These are phyloP conservation scores for Boletus coccyginus DNA, from an alignment of 768 basidiomycete species.

Conservation along the genomic window DNA sequence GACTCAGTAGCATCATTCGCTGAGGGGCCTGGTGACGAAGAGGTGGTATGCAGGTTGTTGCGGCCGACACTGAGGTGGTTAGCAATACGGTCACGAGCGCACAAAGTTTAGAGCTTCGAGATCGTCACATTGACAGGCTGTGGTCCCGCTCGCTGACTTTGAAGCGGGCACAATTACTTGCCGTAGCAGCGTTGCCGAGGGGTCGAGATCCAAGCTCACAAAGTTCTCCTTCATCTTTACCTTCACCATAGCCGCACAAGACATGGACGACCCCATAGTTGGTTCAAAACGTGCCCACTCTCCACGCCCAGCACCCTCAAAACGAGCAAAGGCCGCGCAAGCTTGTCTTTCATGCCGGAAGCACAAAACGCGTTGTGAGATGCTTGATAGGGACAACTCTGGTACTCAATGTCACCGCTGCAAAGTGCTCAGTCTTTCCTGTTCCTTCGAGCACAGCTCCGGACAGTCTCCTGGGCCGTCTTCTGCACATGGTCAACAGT, in stretches of 20 bases:
- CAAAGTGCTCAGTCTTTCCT: conserved; percentile 44
- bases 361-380: conserved; percentile 50
- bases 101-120: not conserved
- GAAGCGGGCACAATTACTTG: conserved; percentile 19
- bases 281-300: conserved; percentile 33
- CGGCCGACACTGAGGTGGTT: not conserved
- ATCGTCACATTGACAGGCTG: not conserved
- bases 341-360: conserved; percentile 47
- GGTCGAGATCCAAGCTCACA: conserved; percentile 3
- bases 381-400: conserved; percentile 40
- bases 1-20: not conserved
- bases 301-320: conserved; percentile 31
- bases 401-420: conserved; percentile 47
- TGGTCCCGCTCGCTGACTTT: conserved; percentile 22
- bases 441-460: conserved; percentile 42
- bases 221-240: conserved; percentile 2
- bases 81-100: not conserved
- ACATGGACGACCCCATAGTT: conserved; percentile 19
- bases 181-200: conserved; percentile 9
- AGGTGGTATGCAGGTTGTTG: not conserved
- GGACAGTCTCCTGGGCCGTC: conserved; percentile 14
- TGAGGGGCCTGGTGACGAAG: not conserved
- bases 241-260: conserved; percentile 15
- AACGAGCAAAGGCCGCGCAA: conserved; percentile 42
- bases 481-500: conserved; percentile 18